Evolutionary conservation across 208 protist species (phyloP).

Genomic region (Leptomonas pyrrhocoris): DNA sequence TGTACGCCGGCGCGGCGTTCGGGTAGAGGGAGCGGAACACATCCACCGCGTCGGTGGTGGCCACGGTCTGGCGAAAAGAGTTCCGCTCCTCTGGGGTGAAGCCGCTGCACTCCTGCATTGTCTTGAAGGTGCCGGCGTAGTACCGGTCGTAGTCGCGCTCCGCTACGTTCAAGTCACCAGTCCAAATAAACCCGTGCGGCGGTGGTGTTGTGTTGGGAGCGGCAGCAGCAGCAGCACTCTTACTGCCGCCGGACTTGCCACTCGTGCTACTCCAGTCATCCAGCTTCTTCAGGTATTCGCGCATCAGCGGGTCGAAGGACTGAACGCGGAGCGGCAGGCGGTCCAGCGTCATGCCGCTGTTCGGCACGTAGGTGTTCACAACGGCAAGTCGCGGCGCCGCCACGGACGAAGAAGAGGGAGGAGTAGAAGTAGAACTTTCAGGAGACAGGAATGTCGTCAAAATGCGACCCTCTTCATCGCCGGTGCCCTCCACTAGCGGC

Average conservation of each 20-base stretch:
- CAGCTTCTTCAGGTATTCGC: conserved; percentile 52
- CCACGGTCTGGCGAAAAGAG: conserved; percentile 76
- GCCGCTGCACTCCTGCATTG: conserved; percentile 91
- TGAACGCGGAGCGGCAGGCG: conserved; percentile 86
- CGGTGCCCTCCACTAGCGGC: conserved; percentile 12
- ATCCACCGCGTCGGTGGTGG: conserved; percentile 63
- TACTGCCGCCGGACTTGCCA: background rate
- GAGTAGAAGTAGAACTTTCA: background rate
- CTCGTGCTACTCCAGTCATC: conserved; percentile 28
- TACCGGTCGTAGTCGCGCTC: conserved; percentile 93
- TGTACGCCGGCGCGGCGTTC: conserved; percentile 68
- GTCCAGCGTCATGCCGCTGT: conserved; percentile 89
- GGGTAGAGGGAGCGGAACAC: conserved; percentile 91
- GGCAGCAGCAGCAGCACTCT: background rate
- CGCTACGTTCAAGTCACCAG: conserved; percentile 95
- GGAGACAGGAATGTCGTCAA: conserved; percentile 80
- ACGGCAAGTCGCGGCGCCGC: conserved; percentile 54
- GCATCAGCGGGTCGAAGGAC: conserved; percentile 79
- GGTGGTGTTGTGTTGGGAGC: background rate
- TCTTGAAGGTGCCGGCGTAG: conserved; percentile 79
- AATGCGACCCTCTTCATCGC: conserved; percentile 88
- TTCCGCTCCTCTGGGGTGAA: conserved; percentile 92
- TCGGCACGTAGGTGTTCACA: conserved; percentile 94
- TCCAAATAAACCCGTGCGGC: conserved; percentile 84
- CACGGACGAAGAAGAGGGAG: background rate